Percentiles rank a stretch among this genome's conserved stretches.
These are phyloP conservation scores for Trichoderma gamsii DNA, from an alignment of 495 filamentous ascomycete genomes.

Conservation along the genomic window DNA sequence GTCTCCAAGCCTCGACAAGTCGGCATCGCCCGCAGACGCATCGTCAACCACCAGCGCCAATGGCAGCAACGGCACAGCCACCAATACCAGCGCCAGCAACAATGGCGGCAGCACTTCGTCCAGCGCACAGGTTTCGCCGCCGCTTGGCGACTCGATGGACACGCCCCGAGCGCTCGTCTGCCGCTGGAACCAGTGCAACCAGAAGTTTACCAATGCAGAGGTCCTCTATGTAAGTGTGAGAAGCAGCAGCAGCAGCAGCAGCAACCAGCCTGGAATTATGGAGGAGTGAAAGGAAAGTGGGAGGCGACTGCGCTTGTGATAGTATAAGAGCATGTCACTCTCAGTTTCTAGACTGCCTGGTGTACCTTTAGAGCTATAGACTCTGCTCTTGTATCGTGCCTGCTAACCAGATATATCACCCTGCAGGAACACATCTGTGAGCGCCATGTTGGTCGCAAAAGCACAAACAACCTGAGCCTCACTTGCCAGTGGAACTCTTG, in stretches of 20 bases:
- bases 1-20: constrained; percentile 7
- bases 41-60: constrained; percentile 7
- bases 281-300: background rate
- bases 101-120: constrained; percentile 28
- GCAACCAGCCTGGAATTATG: too few relatives aligned
- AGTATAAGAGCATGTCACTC: too few relatives aligned
- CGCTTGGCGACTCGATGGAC: constrained; percentile 21
- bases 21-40: background rate
- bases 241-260: too few relatives aligned
- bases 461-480: constrained; percentile 96
- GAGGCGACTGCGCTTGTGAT: background rate
- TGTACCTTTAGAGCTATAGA: too few relatives aligned
- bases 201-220: constrained; percentile 74
- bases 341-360: too few relatives aligned
- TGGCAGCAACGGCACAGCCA: constrained; percentile 14
- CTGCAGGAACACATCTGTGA: constrained; percentile 95
- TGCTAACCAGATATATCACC: constrained; percentile 22
- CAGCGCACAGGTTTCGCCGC: constrained; percentile 21
- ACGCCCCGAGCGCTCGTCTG: constrained; percentile 56
- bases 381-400: constrained; percentile 16
- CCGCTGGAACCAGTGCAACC: constrained; percentile 80
- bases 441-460: constrained; percentile 95
- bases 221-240: constrained; percentile 72
- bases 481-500: constrained; percentile 97
- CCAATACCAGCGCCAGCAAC: constrained; percentile 11